Evolutionary conservation across 2,329 filamentous ascomycete genomes (phyloP).

Genomic region (Stemphylium vesicarium): DNA sequence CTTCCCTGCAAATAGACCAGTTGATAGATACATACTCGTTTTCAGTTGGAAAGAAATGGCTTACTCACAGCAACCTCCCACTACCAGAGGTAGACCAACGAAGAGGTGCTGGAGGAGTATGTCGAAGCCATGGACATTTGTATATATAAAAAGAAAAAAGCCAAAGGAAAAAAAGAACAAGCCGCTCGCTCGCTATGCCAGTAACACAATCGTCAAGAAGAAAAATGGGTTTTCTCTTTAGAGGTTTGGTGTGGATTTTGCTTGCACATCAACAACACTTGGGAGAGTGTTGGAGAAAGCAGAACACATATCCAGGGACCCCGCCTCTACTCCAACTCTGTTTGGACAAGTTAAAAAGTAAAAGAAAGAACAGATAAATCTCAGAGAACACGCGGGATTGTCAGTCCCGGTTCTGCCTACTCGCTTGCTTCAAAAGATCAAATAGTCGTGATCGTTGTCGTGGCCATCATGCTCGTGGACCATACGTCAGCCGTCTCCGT

Average conservation of each 20-base stretch:
- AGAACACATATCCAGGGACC: conserved; percentile 10
- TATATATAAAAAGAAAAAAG: background rate
- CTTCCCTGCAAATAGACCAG: conserved; percentile 8
- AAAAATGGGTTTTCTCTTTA: conserved; percentile 14
- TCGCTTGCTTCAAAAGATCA: conserved; percentile 14
- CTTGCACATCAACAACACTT: conserved; percentile 9
- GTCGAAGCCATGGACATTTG: conserved; percentile 5
- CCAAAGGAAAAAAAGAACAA: conserved; percentile 13
- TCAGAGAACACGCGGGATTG: conserved; percentile 17
- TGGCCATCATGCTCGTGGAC: conserved; percentile 30
- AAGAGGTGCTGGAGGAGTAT: conserved; percentile 12
- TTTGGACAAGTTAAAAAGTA: background rate
- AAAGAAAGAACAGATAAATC: conserved; percentile 12
- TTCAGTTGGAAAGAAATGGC: conserved; percentile 13
- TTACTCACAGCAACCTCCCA: conserved; percentile 12
- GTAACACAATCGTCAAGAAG: conserved; percentile 47
- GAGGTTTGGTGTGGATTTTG: background rate
- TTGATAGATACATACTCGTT: conserved; percentile 19
- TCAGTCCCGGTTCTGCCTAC: conserved; percentile 12
- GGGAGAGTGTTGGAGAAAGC: conserved; percentile 12
- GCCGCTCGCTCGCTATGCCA: conserved; percentile 44
- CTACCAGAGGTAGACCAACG: background rate
- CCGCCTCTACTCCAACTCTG: background rate
- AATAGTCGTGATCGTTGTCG: conserved; percentile 25
- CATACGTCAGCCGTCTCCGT: conserved; percentile 37